Evolutionary conservation across 257 asterid genomes (phyloP).

Genomic region (Phtheirospermum japonicum): DNA sequence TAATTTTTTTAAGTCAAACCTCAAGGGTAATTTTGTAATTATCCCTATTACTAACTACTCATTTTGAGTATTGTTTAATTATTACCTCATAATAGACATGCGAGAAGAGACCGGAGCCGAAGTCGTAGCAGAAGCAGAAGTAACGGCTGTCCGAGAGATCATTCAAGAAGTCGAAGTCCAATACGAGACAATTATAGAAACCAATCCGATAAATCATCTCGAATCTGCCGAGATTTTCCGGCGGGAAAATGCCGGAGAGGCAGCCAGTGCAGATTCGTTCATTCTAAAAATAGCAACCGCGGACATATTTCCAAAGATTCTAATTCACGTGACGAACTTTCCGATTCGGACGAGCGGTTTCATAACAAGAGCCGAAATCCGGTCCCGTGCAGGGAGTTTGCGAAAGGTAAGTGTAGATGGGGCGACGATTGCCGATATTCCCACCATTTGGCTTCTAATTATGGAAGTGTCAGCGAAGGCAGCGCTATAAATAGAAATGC

Average conservation of each 20-base stretch:
- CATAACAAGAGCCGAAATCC: constrained; percentile 46
- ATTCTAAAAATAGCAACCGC: constrained; percentile 38
- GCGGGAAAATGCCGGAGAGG: constrained; percentile 70
- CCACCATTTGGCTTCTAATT: constrained; percentile 56
- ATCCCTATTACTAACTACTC: background rate
- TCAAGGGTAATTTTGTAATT: background rate
- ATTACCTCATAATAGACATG: constrained; percentile 39
- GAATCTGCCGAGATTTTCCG: constrained; percentile 57
- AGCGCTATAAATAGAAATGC: constrained; percentile 16
- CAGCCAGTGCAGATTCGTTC: constrained; percentile 63
- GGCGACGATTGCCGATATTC: constrained; percentile 91
- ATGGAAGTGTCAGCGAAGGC: constrained; percentile 13
- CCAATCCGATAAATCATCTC: constrained; percentile 50
- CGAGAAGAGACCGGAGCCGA: constrained; percentile 59
- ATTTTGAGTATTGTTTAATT: background rate
- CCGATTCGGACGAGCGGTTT: constrained; percentile 46
- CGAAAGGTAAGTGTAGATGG: too few relatives aligned
- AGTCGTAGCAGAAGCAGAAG: constrained; percentile 64
- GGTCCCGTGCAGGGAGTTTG: constrained; percentile 61
- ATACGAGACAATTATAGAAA: constrained; percentile 38
- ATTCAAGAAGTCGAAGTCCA: constrained; percentile 62
- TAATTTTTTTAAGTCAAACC: background rate
- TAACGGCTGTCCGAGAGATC: constrained; percentile 41
- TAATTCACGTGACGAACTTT: constrained; percentile 43
- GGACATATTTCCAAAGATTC: constrained; percentile 39